A percentile compares a stretch with the other conserved stretches of the same genome.
Conservation (phyloP, 768 basidiomycete genomes). For the Boletus sp. region DNA sequence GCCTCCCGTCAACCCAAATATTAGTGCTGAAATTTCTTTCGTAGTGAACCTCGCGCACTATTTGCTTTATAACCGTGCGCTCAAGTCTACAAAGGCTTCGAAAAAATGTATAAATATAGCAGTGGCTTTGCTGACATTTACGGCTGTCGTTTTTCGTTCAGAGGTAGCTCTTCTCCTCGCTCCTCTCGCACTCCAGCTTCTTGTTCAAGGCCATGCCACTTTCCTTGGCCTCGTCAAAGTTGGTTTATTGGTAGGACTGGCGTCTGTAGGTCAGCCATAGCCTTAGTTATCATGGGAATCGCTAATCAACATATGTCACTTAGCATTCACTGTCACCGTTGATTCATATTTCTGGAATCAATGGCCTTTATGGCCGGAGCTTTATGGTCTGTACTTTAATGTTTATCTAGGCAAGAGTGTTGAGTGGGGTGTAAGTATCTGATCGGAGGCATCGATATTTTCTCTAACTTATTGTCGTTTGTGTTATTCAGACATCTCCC, state of each 20-base stretch:
- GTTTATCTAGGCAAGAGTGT: constrained; percentile 80
- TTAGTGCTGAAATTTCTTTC: neutral
- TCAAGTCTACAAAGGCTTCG: constrained; percentile 40
- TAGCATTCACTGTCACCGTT: constrained; percentile 60
- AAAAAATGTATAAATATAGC: constrained; percentile 37
- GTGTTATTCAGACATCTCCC: constrained; percentile 59
- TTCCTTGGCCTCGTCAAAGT: constrained; percentile 45
- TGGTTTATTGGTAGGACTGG: constrained; percentile 47
- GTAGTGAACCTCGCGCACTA: constrained; percentile 57
- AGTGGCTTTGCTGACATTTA: constrained; percentile 61
- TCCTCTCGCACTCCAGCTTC: constrained; percentile 56
- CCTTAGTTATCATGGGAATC: neutral
- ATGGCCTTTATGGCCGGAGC: constrained; percentile 83
- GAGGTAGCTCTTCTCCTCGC: constrained; percentile 72
- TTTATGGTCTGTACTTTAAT: constrained; percentile 79
- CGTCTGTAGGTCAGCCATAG: constrained; percentile 49
- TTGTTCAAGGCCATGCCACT: constrained; percentile 42
- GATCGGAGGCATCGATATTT: neutral
- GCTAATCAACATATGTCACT: neutral
- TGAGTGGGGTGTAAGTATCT: constrained; percentile 83
- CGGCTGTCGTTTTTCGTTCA: constrained; percentile 72
- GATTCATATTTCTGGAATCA: constrained; percentile 88
- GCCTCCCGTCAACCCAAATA: neutral
- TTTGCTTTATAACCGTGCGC: constrained; percentile 40
- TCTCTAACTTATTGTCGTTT: neutral